These are phyloP conservation scores for Andrographis paniculata DNA, from an alignment of 305 asterid species.

Conservation along the genomic window DNA sequence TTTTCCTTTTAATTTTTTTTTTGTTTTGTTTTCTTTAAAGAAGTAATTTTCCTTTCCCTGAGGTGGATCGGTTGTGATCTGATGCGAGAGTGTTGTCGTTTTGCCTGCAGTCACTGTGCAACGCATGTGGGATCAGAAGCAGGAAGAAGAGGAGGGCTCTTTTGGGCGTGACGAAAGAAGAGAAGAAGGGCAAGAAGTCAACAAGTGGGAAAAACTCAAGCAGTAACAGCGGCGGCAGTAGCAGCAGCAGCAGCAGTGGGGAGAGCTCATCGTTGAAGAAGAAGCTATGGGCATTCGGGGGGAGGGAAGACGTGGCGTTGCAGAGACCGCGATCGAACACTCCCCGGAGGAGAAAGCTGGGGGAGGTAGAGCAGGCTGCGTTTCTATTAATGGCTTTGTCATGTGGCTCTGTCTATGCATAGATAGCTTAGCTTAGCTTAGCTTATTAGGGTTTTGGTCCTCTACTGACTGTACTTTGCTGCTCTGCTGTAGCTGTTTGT, in stretches of 20 bases:
- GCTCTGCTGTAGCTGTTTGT: neutral
- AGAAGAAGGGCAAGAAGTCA: conserved; percentile 24
- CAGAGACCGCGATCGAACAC: conserved; percentile 74
- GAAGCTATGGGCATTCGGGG: conserved; percentile 43
- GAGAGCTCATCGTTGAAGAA: conserved; percentile 25
- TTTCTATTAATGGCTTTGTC: conserved; percentile 77
- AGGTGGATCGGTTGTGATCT: neutral
- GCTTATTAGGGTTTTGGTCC: conserved; percentile 24
- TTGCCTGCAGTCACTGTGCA: conserved; percentile 13
- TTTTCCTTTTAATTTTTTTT: no score
- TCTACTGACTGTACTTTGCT: conserved; percentile 1
- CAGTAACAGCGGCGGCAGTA: conserved; percentile 24
- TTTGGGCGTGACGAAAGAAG: conserved; percentile 11
- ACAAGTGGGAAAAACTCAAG: conserved; percentile 10
- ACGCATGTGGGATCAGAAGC: conserved; percentile 15
- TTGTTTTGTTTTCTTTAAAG: no score
- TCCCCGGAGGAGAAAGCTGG: conserved; percentile 51
- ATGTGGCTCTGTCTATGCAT: conserved; percentile 86
- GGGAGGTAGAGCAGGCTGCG: conserved; percentile 88
- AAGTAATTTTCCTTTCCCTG: no score
- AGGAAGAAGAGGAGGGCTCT: conserved; percentile 12
- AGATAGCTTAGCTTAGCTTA: no score
- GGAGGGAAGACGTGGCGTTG: conserved; percentile 37
- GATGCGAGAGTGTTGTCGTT: neutral
- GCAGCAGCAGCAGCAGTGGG: conserved; percentile 39